phyloP scores from a whole-genome alignment of 164 flowering plant genomes.

The Vitis labrusca region DNA sequence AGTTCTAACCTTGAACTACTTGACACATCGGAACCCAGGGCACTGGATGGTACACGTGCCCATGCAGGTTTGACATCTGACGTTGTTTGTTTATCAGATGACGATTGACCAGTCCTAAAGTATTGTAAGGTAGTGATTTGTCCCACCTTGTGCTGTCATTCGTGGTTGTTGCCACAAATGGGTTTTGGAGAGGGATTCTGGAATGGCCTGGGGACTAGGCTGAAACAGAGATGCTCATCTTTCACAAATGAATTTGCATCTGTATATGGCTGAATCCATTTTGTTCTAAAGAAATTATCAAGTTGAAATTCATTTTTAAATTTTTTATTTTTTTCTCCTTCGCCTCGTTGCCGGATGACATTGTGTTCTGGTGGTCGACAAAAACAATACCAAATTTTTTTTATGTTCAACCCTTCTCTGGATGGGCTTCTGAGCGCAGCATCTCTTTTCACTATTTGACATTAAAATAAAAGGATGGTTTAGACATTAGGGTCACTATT shows the following conservation, averaged over 20 bases:
- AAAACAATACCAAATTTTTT: neutral
- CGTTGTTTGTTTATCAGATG: conserved; percentile 62
- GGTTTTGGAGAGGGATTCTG: neutral
- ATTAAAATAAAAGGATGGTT: too few species aligned
- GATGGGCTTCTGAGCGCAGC: too few species aligned
- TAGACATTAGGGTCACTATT: too few species aligned
- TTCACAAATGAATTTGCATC: neutral
- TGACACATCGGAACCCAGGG: conserved; percentile 9
- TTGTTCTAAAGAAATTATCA: neutral
- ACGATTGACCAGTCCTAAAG: conserved; percentile 35
- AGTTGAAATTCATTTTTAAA: neutral
- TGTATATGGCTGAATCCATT: neutral
- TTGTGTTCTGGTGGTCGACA: too few species aligned
- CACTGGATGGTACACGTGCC: conserved; percentile 2
- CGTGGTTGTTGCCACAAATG: neutral
- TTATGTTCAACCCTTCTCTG: neutral
- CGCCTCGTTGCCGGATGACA: neutral
- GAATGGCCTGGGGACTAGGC: neutral
- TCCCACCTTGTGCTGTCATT: neutral
- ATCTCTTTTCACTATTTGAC: too few species aligned
- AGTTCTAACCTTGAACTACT: conserved; percentile 6
- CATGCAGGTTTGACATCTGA: conserved; percentile 12
- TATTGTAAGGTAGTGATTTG: neutral
- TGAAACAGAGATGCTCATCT: neutral
- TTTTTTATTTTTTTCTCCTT: neutral